These are phyloP conservation scores for Protomyces arabidopsidicola DNA, from an alignment of 1,139 yeast genomes.

Conservation along the genomic window DNA sequence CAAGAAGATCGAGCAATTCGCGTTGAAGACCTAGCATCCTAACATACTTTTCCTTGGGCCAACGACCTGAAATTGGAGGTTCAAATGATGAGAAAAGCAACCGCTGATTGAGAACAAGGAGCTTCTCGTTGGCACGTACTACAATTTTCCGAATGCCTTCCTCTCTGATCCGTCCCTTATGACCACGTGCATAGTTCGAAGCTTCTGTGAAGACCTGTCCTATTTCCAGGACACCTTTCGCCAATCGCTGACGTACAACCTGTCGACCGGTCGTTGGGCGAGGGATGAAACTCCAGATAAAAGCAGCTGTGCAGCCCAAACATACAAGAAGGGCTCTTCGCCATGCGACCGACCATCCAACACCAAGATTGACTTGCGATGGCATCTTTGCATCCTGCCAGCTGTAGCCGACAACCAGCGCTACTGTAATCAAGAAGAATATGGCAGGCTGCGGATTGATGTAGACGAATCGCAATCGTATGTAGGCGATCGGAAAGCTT, in stretches of 20 bases:
- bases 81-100: constrained; percentile 35
- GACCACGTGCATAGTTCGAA: constrained; percentile 37
- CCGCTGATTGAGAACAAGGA: constrained; percentile 32
- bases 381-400: constrained; percentile 36
- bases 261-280: constrained; percentile 37
- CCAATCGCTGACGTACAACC: constrained; percentile 35
- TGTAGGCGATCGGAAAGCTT: constrained; percentile 35
- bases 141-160: constrained; percentile 34
- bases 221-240: constrained; percentile 33
- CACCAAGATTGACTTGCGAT: constrained; percentile 34
- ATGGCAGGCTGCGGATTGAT: constrained; percentile 38
- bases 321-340: constrained; percentile 39
- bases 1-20: constrained; percentile 34
- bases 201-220: constrained; percentile 37
- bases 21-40: constrained; percentile 33
- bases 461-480: constrained; percentile 39
- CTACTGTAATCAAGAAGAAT: constrained; percentile 37
- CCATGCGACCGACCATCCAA: constrained; percentile 41
- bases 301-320: constrained; percentile 39
- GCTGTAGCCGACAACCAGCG: constrained; percentile 39
- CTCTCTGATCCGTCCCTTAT: constrained; percentile 33
- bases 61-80: constrained; percentile 37
- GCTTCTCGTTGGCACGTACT: constrained; percentile 32
- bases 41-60: constrained; percentile 37
- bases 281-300: constrained; percentile 39